Evolutionary conservation across 768 basidiomycete species (phyloP).

Genomic region (Tubosaeta sp.): DNA sequence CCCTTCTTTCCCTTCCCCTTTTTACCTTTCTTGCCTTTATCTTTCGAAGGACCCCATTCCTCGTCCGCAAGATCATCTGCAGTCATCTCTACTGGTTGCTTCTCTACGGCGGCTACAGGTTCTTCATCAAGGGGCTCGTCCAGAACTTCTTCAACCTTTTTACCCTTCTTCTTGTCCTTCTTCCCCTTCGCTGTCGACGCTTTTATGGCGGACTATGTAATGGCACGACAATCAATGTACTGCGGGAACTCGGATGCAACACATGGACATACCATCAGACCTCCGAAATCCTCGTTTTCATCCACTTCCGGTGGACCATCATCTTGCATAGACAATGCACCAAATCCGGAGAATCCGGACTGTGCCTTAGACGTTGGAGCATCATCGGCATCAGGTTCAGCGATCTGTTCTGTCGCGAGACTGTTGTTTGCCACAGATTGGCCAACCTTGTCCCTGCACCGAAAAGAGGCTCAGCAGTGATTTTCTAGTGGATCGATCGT

Average conservation of each 20-base stretch:
- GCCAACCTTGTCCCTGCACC: constrained; percentile 59
- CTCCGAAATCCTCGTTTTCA: constrained; percentile 66
- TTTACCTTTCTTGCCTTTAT: constrained; percentile 22
- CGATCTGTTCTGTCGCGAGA: constrained; percentile 24
- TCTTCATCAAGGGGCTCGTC: constrained; percentile 28
- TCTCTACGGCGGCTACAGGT: constrained; percentile 24
- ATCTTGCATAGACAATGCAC: constrained; percentile 41
- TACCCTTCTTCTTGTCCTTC: constrained; percentile 52
- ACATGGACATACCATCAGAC: constrained; percentile 60
- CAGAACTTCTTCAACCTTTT: constrained; percentile 34
- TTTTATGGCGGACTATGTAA: constrained; percentile 57
- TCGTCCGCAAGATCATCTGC: constrained; percentile 75
- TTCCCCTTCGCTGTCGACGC: constrained; percentile 47
- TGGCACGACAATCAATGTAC: neutral
- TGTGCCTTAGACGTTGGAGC: constrained; percentile 26
- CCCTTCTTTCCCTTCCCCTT: constrained; percentile 20
- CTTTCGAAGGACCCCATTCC: constrained; percentile 54
- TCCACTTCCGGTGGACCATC: constrained; percentile 41
- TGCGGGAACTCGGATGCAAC: neutral
- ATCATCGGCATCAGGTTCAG: constrained; percentile 42
- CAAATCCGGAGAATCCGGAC: constrained; percentile 48
- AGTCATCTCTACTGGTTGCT: constrained; percentile 47
- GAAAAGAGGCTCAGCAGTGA: constrained; percentile 11
- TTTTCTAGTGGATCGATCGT: constrained; percentile 12
- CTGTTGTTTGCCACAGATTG: constrained; percentile 48